Conservation (phyloP, 2,329 filamentous ascomycete genomes). For the Penicillium vulpinum region DNA sequence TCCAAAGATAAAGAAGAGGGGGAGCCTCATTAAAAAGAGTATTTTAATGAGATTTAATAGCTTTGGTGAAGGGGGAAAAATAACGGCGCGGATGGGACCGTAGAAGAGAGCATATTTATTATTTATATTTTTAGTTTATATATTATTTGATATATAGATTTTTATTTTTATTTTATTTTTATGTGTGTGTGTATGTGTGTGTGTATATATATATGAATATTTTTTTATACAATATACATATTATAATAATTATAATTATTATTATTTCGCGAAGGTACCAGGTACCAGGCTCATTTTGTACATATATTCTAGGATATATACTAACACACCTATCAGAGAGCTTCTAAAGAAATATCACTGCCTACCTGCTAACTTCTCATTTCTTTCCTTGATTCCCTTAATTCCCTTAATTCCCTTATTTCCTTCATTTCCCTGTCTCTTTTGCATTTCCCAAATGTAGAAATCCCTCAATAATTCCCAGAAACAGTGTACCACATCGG, state of each 20-base stretch:
- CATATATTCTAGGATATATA: background rate
- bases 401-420: too few relatives aligned
- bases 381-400: background rate
- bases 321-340: background rate
- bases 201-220: slow-evolving; percentile 1
- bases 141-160: background rate
- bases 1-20: slow-evolving; percentile 6
- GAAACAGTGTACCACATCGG: background rate
- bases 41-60: background rate
- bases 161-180: background rate
- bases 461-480: too few relatives aligned
- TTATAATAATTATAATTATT: slow-evolving; percentile 11
- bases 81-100: slow-evolving; percentile 25
- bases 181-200: too few relatives aligned
- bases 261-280: slow-evolving; percentile 4
- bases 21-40: slow-evolving; percentile 9
- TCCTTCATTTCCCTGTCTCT: too few relatives aligned
- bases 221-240: slow-evolving; percentile 1
- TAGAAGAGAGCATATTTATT: background rate
- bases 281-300: slow-evolving; percentile 3
- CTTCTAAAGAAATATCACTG: background rate
- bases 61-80: slow-evolving; percentile 9
- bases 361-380: too few relatives aligned
- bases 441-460: too few relatives aligned
- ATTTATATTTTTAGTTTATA: background rate